A percentile compares a stretch with the other conserved stretches of the same genome.
phyloP scores from a whole-genome alignment of 192 early-diverging fungal species.

The Spizellomyces sp. region DNA sequence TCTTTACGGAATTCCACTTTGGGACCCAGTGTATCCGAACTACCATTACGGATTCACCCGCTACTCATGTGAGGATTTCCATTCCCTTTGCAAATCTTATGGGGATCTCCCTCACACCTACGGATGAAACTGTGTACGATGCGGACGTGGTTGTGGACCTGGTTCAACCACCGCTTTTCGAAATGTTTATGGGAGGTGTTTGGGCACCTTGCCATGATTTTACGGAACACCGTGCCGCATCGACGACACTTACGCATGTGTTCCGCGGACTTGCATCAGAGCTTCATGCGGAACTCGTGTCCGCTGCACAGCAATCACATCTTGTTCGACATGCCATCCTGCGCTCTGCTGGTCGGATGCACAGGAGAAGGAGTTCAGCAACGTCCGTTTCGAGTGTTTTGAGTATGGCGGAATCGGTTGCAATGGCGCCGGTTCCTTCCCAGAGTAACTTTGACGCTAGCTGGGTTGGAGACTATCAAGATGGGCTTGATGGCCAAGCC shows the following conservation, averaged over 20 bases:
- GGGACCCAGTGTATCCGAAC: not conserved
- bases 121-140: not conserved
- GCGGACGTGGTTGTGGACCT: not conserved
- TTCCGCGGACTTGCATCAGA: not conserved
- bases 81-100: not conserved
- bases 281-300: not conserved
- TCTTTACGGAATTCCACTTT: not conserved
- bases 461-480: too few species aligned
- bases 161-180: not conserved
- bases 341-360: not conserved
- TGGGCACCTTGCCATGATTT: not conserved
- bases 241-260: not conserved
- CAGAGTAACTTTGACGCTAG: too few species aligned
- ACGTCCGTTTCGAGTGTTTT: too few species aligned
- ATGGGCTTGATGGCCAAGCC: too few species aligned
- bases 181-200: not conserved
- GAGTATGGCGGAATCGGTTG: too few species aligned
- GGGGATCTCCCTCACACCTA: not conserved
- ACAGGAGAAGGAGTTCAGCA: not conserved
- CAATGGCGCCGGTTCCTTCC: too few species aligned
- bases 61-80: not conserved
- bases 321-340: not conserved
- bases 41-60: not conserved
- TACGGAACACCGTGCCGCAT: not conserved
- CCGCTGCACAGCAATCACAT: not conserved